phyloP scores from a whole-genome alignment of 345 rosid species.

The Heritiera fomes region DNA sequence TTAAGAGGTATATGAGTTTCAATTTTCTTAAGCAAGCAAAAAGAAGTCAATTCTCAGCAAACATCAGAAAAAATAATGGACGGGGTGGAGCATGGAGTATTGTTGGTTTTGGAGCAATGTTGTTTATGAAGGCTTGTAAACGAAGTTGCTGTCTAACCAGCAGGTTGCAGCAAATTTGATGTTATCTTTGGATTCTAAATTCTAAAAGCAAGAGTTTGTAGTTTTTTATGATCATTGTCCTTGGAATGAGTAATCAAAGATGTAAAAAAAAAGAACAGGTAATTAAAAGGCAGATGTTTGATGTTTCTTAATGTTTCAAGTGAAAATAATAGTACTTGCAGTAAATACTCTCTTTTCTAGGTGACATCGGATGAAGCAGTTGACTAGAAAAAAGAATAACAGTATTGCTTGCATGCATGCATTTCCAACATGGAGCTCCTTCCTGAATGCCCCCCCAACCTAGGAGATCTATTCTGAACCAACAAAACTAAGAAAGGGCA shows the following conservation, averaged over 20 bases:
- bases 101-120: conserved; percentile 2
- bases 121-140: conserved; percentile 9
- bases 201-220: neutral
- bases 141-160: neutral
- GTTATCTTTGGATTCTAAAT: conserved; percentile 9
- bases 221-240: neutral
- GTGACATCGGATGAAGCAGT: too few species aligned
- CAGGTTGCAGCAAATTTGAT: neutral
- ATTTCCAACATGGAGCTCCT: too few species aligned
- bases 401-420: too few species aligned
- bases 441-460: too few species aligned
- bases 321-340: too few species aligned
- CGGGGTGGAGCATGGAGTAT: too few species aligned
- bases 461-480: too few species aligned
- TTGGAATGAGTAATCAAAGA: neutral
- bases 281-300: neutral
- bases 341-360: too few species aligned
- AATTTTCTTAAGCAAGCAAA: neutral
- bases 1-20: too few species aligned
- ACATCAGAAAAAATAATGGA: neutral
- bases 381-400: too few species aligned
- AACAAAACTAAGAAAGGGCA: too few species aligned
- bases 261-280: neutral
- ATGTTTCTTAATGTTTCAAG: neutral
- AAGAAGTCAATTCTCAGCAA: neutral